These are phyloP conservation scores for Mycosphaerella sp. DNA, from an alignment of 2,329 filamentous ascomycete genomes.

Conservation along the genomic window DNA sequence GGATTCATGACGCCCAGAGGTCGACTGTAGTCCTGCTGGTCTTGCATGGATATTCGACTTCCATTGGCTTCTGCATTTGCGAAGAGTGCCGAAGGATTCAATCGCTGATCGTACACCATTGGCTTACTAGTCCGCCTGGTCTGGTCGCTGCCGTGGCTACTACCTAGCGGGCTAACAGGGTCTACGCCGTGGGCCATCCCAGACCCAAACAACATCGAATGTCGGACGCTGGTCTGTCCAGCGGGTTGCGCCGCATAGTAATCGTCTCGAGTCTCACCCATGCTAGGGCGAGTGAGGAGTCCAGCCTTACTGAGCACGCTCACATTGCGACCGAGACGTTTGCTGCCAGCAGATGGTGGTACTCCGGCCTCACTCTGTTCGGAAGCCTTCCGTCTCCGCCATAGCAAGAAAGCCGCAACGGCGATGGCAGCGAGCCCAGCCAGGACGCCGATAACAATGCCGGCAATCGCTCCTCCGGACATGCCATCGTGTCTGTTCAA, in stretches of 20 bases:
- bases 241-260: conserved; percentile 17
- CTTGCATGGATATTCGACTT: conserved; percentile 43
- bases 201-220: conserved; percentile 31
- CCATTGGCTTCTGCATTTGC: conserved; percentile 40
- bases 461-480: conserved; percentile 40
- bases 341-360: conserved; percentile 10
- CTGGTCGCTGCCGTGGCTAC: conserved; percentile 21
- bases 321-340: conserved; percentile 36
- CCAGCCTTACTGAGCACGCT: conserved; percentile 47
- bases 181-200: conserved; percentile 25
- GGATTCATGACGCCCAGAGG: conserved; percentile 39
- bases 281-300: conserved; percentile 33
- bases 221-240: conserved; percentile 29
- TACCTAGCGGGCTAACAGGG: conserved; percentile 31
- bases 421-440: conserved; percentile 36
- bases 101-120: conserved; percentile 44
- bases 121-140: conserved; percentile 39
- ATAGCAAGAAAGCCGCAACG: conserved; percentile 37
- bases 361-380: conserved; percentile 10
- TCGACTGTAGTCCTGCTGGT: conserved; percentile 45
- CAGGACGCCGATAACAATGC: conserved; percentile 42
- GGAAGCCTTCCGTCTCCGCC: conserved; percentile 32
- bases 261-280: conserved; percentile 27
- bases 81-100: conserved; percentile 45
- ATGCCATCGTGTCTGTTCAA: conserved; percentile 23